Percentiles rank a stretch among this genome's conserved stretches.
These are phyloP conservation scores for Truncatella angustata DNA, from an alignment of 2,329 filamentous ascomycete genomes.

Conservation along the genomic window DNA sequence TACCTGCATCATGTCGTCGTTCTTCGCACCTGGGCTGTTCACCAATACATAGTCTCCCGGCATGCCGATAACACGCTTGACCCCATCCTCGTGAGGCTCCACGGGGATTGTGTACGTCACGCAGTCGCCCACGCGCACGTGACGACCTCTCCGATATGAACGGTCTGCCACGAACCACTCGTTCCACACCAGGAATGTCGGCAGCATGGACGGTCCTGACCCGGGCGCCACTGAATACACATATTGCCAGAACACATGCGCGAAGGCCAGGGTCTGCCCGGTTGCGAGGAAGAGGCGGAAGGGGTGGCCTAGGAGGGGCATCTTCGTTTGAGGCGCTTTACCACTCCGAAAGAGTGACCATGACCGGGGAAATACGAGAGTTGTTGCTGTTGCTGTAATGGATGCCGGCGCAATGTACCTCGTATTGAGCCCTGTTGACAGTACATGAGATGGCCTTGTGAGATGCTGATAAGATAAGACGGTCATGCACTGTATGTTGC, in stretches of 20 bases:
- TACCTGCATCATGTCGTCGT: constrained; percentile 65
- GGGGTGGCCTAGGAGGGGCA: constrained; percentile 24
- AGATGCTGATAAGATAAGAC: too few species aligned
- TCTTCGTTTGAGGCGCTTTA: not conserved
- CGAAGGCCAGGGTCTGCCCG: constrained; percentile 43
- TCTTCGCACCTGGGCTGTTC: constrained; percentile 53
- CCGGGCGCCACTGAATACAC: constrained; percentile 58
- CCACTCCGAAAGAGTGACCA: not conserved
- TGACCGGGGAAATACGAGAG: too few species aligned
- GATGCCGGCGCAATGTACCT: not conserved
- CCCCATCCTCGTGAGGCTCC: constrained; percentile 55
- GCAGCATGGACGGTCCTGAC: constrained; percentile 83
- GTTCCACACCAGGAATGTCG: constrained; percentile 68
- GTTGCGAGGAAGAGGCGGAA: constrained; percentile 43
- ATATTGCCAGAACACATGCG: constrained; percentile 58
- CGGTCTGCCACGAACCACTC: constrained; percentile 70
- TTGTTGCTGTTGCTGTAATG: too few species aligned
- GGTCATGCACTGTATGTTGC: too few species aligned
- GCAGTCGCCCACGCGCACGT: constrained; percentile 74
- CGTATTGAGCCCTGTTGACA: not conserved
- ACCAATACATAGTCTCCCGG: constrained; percentile 73
- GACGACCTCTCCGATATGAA: constrained; percentile 65
- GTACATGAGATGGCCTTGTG: too few species aligned
- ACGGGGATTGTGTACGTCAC: constrained; percentile 76
- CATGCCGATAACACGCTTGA: constrained; percentile 79